Conservation (phyloP, 1,139 yeast species). For the Nakaseomyces sp. region DNA sequence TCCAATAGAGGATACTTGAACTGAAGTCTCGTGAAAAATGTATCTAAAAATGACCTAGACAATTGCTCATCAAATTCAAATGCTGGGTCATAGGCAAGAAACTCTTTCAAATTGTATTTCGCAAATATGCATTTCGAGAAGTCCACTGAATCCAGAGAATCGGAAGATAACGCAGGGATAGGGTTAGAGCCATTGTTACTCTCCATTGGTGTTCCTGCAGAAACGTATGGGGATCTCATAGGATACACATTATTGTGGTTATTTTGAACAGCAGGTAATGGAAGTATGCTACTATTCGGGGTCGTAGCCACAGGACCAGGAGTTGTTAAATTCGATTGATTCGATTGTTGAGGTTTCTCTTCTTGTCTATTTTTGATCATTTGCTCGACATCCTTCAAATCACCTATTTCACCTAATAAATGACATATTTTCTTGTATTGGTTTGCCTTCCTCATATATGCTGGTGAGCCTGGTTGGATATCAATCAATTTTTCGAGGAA, state of each 20-base stretch:
- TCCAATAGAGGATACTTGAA: constrained; percentile 43
- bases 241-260: background rate
- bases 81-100: constrained; percentile 38
- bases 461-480: constrained; percentile 25
- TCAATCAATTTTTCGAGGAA: constrained; percentile 39
- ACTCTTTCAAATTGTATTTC: constrained; percentile 37
- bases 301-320: background rate
- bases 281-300: background rate
- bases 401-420: constrained; percentile 21
- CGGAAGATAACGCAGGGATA: constrained; percentile 24
- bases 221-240: constrained; percentile 1
- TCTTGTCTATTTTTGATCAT: constrained; percentile 4
- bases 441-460: constrained; percentile 27
- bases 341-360: constrained; percentile 1
- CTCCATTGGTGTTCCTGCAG: constrained; percentile 2
- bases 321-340: background rate
- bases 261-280: constrained; percentile 1
- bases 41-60: constrained; percentile 40
- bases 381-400: constrained; percentile 12
- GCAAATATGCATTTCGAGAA: constrained; percentile 35
- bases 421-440: constrained; percentile 40
- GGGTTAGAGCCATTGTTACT: constrained; percentile 12
- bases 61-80: constrained; percentile 39
- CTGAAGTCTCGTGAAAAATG: constrained; percentile 43
- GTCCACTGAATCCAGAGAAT: constrained; percentile 33